Percentiles rank a stretch among this genome's conserved stretches.
phyloP scores from a whole-genome alignment of 2,329 filamentous ascomycete genomes.

The Ophiostoma ulmi region DNA sequence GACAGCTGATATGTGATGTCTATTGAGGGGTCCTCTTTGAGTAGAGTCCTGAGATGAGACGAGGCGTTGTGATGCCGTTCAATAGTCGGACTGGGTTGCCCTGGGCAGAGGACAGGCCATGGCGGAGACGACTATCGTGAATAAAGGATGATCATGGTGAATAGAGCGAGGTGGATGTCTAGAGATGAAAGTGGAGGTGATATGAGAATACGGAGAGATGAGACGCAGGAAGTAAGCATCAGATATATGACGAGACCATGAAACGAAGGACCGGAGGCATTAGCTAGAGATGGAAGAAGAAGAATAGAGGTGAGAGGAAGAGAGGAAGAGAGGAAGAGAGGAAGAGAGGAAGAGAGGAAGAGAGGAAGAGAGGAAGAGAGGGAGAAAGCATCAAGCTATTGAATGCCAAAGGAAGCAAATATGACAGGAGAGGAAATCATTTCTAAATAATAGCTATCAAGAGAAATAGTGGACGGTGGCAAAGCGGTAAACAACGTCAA shows the following conservation, averaged over 20 bases:
- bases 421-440: not conserved
- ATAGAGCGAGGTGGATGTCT: not conserved
- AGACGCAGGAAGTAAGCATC: not conserved
- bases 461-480: not conserved
- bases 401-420: not conserved
- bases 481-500: not conserved
- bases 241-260: not conserved
- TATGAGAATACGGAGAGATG: not conserved
- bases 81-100: not conserved
- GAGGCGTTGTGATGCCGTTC: constrained; percentile 1
- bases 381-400: not conserved
- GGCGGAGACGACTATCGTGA: constrained; percentile 17
- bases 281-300: not conserved
- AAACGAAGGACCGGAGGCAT: not conserved
- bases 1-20: constrained; percentile 3
- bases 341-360: not conserved
- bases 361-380: not conserved
- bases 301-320: not conserved
- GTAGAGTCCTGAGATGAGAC: not conserved
- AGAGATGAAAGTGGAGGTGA: not conserved
- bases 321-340: not conserved
- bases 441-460: not conserved
- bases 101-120: constrained; percentile 10
- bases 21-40: not conserved
- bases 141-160: constrained; percentile 20